These are phyloP conservation scores for Suillus spraguei DNA, from an alignment of 768 basidiomycete genomes.

Conservation along the genomic window DNA sequence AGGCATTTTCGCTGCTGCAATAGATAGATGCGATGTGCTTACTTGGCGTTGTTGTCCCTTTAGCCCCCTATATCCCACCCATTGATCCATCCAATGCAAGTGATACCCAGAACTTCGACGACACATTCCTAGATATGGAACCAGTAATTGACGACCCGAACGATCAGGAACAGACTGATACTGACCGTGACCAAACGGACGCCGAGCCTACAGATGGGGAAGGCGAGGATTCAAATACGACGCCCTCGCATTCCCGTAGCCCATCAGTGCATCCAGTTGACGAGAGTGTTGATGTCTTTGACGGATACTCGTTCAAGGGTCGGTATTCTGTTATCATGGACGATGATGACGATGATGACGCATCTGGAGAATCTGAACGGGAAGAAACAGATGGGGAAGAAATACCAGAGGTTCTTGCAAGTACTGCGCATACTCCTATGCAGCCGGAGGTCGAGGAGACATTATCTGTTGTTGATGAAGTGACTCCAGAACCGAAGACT, in stretches of 20 bases:
- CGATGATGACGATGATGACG: conserved; percentile 66
- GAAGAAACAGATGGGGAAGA: conserved; percentile 42
- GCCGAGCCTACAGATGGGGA: conserved; percentile 74
- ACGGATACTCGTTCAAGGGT: conserved; percentile 94
- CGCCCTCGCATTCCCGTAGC: conserved; percentile 78
- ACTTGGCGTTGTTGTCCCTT: conserved; percentile 16
- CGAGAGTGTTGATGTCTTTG: conserved; percentile 77
- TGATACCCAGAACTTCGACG: conserved; percentile 98
- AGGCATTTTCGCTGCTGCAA: conserved; percentile 34
- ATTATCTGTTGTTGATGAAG: conserved; percentile 34
- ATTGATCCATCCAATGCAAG: conserved; percentile 90
- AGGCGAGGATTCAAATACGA: conserved; percentile 75
- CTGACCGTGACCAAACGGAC: conserved; percentile 69
- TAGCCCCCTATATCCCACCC: conserved; percentile 91
- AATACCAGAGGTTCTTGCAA: conserved; percentile 25
- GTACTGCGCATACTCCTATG: conserved; percentile 23
- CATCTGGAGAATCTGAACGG: conserved; percentile 37
- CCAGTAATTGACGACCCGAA: conserved; percentile 82
- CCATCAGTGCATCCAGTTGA: conserved; percentile 64
- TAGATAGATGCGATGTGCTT: conserved; percentile 14
- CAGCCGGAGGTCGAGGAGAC: conserved; percentile 31
- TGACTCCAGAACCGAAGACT: conserved; percentile 63
- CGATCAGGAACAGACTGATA: conserved; percentile 63
- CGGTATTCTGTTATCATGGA: conserved; percentile 79
- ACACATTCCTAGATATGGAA: conserved; percentile 94